Evolutionary conservation across 2,329 filamentous ascomycete species (phyloP).

Genomic region (Penicillium griseofulvum): DNA sequence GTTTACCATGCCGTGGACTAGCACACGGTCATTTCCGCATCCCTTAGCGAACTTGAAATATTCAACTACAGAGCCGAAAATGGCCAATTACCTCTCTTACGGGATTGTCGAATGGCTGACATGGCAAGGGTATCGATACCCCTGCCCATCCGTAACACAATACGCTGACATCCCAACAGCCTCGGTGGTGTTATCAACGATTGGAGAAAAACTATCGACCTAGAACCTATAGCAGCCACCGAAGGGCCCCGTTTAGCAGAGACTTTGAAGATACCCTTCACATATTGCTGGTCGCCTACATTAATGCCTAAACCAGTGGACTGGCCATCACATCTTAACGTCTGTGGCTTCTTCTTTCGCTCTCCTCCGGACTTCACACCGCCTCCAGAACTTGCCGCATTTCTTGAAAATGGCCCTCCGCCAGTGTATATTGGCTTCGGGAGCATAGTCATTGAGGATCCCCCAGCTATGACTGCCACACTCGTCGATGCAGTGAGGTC

Average conservation of each 20-base stretch:
- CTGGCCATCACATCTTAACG: constrained; percentile 30
- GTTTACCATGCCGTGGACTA: constrained; percentile 50
- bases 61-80: constrained; percentile 30
- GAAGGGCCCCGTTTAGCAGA: constrained; percentile 34
- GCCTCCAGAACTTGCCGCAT: constrained; percentile 38
- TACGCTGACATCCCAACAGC: constrained; percentile 11
- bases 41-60: constrained; percentile 47
- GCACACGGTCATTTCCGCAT: constrained; percentile 44
- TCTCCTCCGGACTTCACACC: constrained; percentile 35
- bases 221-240: constrained; percentile 34
- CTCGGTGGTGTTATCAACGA: constrained; percentile 45
- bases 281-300: constrained; percentile 42
- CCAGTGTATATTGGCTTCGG: constrained; percentile 57
- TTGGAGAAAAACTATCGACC: constrained; percentile 35
- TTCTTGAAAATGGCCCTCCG: constrained; percentile 46
- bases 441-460: constrained; percentile 53
- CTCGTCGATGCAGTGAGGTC: constrained; percentile 48
- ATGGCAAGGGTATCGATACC: constrained; percentile 42
- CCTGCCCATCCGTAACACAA: background rate
- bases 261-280: constrained; percentile 36
- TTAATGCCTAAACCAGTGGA: constrained; percentile 38
- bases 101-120: constrained; percentile 45
- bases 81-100: constrained; percentile 46
- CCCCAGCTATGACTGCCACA: constrained; percentile 42
- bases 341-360: constrained; percentile 47